A percentile compares a stretch with the other conserved stretches of the same genome.
Conservation (phyloP, 257 asterid genomes). For the Phtheirospermum japonicum region DNA sequence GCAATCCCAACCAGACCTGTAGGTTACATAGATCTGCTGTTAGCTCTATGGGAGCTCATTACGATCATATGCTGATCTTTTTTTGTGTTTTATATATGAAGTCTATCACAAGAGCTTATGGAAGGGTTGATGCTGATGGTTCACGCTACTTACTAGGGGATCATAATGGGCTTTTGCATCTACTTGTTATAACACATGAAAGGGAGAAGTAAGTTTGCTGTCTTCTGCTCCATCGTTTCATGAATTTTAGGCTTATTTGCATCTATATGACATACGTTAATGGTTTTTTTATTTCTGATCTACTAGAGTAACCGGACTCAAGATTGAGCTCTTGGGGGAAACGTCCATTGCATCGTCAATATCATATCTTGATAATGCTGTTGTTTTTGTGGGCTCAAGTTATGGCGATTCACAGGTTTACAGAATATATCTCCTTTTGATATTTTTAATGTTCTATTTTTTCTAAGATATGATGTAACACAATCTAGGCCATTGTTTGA, state of each 20-base stretch:
- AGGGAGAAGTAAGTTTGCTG: conserved; percentile 67
- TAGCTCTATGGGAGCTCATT: conserved; percentile 18
- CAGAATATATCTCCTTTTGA: conserved; percentile 9
- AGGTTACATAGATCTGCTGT: conserved; percentile 35
- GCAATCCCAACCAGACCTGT: conserved; percentile 90
- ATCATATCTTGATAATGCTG: conserved; percentile 85
- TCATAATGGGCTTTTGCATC: conserved; percentile 79
- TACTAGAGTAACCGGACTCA: conserved; percentile 80
- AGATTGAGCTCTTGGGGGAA: conserved; percentile 85
- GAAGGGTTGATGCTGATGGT: conserved; percentile 90
- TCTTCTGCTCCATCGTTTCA: conserved; percentile 19
- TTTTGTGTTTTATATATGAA: conserved; percentile 35
- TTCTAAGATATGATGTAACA: neutral
- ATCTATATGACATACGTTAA: conserved; percentile 20
- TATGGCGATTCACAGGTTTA: conserved; percentile 90
- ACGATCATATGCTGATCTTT: conserved; percentile 23
- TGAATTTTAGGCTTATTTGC: conserved; percentile 12
- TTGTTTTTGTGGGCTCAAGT: conserved; percentile 88
- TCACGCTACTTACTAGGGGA: conserved; percentile 90
- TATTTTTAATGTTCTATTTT: neutral
- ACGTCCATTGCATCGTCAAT: conserved; percentile 88
- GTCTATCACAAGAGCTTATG: conserved; percentile 84
- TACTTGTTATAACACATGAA: conserved; percentile 87
- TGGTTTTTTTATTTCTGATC: conserved; percentile 18
- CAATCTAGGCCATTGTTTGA: conserved; percentile 10